phyloP scores from a whole-genome alignment of 73 alveolate species.

The Durusdinium trenchii region DNA sequence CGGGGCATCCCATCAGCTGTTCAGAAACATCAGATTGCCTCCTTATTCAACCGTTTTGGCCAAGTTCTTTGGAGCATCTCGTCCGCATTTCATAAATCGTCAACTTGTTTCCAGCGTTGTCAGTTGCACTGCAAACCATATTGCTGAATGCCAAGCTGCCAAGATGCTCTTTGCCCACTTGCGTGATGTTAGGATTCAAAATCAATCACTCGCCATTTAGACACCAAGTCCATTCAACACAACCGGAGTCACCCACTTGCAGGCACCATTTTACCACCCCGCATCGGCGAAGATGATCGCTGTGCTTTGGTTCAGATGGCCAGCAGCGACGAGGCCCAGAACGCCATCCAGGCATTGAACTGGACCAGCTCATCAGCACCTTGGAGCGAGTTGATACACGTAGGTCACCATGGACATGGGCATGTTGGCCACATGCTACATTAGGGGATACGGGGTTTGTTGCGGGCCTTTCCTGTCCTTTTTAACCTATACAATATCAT shows the following conservation, averaged over 20 bases:
- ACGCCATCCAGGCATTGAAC: conserved; percentile 89
- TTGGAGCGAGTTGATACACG: not conserved
- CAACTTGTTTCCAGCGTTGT: not conserved
- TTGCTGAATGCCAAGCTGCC: not conserved
- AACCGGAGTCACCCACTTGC: not conserved
- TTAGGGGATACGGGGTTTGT: no score
- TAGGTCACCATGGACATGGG: no score
- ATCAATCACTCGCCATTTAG: no score
- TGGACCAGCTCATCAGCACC: conserved; percentile 79
- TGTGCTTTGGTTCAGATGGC: conserved; percentile 88
- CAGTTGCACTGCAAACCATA: not conserved
- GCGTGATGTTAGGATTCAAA: no score
- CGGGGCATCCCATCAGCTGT: conserved; percentile 81
- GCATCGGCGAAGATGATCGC: conserved; percentile 56
- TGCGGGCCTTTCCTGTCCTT: no score
- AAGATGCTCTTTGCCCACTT: no score
- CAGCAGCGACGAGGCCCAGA: conserved; percentile 70
- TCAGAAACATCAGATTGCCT: conserved; percentile 62
- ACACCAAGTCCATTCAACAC: no score
- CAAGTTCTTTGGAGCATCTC: conserved; percentile 71
- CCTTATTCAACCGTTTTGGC: conserved; percentile 69
- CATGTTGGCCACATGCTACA: no score
- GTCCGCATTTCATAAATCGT: not conserved
- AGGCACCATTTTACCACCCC: conserved; percentile 42
- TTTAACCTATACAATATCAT: no score